These are phyloP conservation scores for Lentinula guzmanii DNA, from an alignment of 768 basidiomycete genomes.

Conservation along the genomic window DNA sequence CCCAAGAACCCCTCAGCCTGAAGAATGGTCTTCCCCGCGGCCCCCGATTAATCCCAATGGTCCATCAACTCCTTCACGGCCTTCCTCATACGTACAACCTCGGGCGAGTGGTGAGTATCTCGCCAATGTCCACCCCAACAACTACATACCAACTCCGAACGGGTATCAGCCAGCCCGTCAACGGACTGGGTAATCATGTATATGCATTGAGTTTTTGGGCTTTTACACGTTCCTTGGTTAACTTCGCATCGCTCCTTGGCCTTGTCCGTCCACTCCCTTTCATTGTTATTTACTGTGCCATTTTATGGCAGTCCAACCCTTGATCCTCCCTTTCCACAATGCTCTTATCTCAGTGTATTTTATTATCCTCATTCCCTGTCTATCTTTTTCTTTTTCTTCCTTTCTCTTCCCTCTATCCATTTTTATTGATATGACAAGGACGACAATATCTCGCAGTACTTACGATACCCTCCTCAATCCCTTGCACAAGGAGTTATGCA, in stretches of 20 bases:
- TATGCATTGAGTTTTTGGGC: not conserved
- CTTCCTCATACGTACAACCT: constrained; percentile 43
- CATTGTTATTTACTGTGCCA: constrained; percentile 17
- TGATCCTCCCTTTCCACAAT: constrained; percentile 13
- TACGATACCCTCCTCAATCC: constrained; percentile 42
- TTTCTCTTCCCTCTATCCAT: constrained; percentile 9
- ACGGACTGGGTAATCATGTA: constrained; percentile 32
- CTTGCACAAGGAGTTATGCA: not conserved
- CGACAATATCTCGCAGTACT: constrained; percentile 53
- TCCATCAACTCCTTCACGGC: constrained; percentile 33
- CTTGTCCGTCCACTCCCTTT: constrained; percentile 11
- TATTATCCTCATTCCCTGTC: constrained; percentile 17
- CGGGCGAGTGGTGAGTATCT: constrained; percentile 39
- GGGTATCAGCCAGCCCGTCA: constrained; percentile 48
- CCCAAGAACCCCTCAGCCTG: constrained; percentile 23
- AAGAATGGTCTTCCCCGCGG: constrained; percentile 37
- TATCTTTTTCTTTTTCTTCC: constrained; percentile 6
- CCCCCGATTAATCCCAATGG: constrained; percentile 32
- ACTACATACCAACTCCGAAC: constrained; percentile 34
- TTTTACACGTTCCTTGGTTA: not conserved
- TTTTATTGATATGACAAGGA: constrained; percentile 54
- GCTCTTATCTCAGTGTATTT: constrained; percentile 1
- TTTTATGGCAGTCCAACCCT: constrained; percentile 11
- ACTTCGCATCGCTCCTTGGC: constrained; percentile 10
- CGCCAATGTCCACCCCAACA: constrained; percentile 14